Conservation (phyloP, 2,329 filamentous ascomycete species). For the Sporothrix brunneoviolacea region DNA sequence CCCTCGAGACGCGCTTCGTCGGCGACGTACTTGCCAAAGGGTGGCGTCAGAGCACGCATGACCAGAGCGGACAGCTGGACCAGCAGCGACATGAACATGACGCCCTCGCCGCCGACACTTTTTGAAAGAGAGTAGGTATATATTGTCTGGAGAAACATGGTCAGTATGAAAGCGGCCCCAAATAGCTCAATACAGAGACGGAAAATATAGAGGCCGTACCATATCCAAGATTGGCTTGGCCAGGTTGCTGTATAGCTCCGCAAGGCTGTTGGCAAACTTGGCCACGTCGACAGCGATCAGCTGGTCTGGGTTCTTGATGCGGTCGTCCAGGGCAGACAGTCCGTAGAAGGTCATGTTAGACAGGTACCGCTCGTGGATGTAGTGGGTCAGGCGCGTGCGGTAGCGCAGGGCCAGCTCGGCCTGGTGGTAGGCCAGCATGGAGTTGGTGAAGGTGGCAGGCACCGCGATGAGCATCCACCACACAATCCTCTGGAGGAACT, state of each 20-base stretch:
- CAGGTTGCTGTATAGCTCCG: constrained; percentile 91
- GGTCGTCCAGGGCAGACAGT: constrained; percentile 87
- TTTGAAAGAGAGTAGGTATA: constrained; percentile 93
- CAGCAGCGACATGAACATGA: constrained; percentile 90
- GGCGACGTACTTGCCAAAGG: constrained; percentile 95
- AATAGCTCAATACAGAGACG: too few relatives aligned
- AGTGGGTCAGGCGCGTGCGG: constrained; percentile 83
- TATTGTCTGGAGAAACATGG: constrained; percentile 51
- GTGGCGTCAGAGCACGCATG: constrained; percentile 90
- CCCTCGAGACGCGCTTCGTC: constrained; percentile 92
- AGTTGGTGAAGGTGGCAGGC: constrained; percentile 96
- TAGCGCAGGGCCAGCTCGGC: constrained; percentile 91
- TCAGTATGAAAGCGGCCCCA: too few relatives aligned
- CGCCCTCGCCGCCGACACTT: constrained; percentile 90
- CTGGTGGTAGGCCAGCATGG: constrained; percentile 97
- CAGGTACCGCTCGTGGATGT: constrained; percentile 92
- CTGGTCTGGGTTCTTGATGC: constrained; percentile 98
- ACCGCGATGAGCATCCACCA: constrained; percentile 99
- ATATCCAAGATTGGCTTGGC: constrained; percentile 94
- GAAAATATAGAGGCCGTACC: constrained; percentile 48
- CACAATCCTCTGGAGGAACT: constrained; percentile 79
- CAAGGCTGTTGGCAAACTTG: constrained; percentile 90
- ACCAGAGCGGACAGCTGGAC: constrained; percentile 88
- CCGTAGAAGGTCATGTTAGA: constrained; percentile 98
- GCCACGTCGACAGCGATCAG: constrained; percentile 94